Conservation (phyloP, 2,329 filamentous ascomycete species). For the Cytospora leucostoma region DNA sequence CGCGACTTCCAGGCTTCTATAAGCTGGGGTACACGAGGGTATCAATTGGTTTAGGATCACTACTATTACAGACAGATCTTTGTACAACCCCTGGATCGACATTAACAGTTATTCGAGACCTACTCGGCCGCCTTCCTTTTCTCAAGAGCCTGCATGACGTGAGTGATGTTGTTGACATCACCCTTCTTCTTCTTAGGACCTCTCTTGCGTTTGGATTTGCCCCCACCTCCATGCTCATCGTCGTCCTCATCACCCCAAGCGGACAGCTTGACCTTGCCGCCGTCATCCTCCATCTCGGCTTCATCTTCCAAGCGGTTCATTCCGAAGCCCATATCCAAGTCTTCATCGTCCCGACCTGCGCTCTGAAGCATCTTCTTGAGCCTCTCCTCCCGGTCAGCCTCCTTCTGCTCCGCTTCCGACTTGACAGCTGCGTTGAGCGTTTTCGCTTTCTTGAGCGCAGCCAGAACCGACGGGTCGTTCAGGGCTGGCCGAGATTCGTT, state of each 20-base stretch:
- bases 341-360: slow-evolving; percentile 78
- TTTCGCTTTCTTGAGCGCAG: slow-evolving; percentile 83
- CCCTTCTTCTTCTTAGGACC: slow-evolving; percentile 75
- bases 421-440: slow-evolving; percentile 54
- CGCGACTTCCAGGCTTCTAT: not conserved
- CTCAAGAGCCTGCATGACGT: slow-evolving; percentile 80
- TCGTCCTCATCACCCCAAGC: slow-evolving; percentile 61
- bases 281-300: slow-evolving; percentile 71
- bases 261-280: slow-evolving; percentile 66
- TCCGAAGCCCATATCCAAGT: slow-evolving; percentile 94
- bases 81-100: not conserved
- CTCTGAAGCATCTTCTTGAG: slow-evolving; percentile 73
- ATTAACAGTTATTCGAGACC: slow-evolving; percentile 26
- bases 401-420: slow-evolving; percentile 44
- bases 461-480: slow-evolving; percentile 76
- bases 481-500: slow-evolving; percentile 56
- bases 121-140: slow-evolving; percentile 45
- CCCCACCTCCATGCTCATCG: slow-evolving; percentile 48
- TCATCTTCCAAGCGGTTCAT: slow-evolving; percentile 85
- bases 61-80: not conserved
- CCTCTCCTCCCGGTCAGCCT: slow-evolving; percentile 62
- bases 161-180: slow-evolving; percentile 74
- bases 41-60: not conserved
- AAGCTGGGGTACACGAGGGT: not conserved
- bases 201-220: slow-evolving; percentile 65